A percentile compares a stretch with the other conserved stretches of the same genome.
phyloP scores from a whole-genome alignment of 495 filamentous ascomycete species.

The Cairneyella variabilis region DNA sequence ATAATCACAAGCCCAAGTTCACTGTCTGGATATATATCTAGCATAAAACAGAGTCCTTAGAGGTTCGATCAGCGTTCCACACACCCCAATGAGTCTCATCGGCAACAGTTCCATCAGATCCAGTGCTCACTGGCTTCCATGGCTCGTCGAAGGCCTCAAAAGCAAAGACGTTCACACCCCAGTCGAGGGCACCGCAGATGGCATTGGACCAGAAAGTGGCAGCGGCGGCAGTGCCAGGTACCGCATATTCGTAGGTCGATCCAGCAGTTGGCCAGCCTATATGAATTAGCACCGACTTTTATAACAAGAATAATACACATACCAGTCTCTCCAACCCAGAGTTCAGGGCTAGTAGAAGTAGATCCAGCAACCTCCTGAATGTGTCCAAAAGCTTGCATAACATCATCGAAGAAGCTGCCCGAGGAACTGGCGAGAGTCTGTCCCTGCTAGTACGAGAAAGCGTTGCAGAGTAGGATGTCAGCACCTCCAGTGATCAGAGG shows the following conservation, averaged over 20 bases:
- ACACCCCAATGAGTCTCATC: constrained; percentile 80
- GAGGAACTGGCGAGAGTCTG: constrained; percentile 58
- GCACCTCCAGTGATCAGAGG: constrained; percentile 55
- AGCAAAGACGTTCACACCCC: constrained; percentile 75
- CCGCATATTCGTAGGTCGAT: constrained; percentile 58
- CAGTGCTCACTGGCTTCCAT: constrained; percentile 70
- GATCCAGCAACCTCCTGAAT: constrained; percentile 58
- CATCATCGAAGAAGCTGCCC: constrained; percentile 69
- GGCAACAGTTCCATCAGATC: constrained; percentile 61
- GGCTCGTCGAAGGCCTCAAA: constrained; percentile 82
- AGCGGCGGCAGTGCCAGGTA: constrained; percentile 59
- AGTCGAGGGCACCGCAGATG: constrained; percentile 67
- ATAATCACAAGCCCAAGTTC: no score
- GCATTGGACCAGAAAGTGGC: constrained; percentile 59
- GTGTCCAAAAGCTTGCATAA: constrained; percentile 65
- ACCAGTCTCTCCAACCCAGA: constrained; percentile 73
- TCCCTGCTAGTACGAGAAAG: constrained; percentile 85
- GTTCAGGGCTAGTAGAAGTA: constrained; percentile 47
- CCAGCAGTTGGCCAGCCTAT: constrained; percentile 52
- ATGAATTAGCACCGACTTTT: not conserved
- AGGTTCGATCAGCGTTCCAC: constrained; percentile 55
- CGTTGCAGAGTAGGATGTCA: constrained; percentile 71
- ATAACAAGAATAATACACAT: not conserved
- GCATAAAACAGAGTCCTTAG: constrained; percentile 64
- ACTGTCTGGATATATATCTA: constrained; percentile 21